Base-by-base conservation (phyloP, 495 filamentous ascomycete genomes). In the Aspergillus ostianus region DNA sequence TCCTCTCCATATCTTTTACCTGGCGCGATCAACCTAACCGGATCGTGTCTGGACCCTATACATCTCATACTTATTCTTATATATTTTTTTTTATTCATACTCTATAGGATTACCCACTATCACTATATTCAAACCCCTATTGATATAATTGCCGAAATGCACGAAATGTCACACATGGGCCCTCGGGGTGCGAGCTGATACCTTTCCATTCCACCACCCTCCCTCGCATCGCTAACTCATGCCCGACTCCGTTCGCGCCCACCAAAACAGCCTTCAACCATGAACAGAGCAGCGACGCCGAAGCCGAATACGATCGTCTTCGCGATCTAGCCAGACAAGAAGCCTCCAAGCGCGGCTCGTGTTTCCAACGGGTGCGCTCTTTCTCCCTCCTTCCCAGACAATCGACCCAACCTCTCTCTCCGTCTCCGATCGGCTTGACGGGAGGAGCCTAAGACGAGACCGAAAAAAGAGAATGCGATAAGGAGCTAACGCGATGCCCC, bases 221-320 rank as follows among this genome's bases (percentile, higher is more conserved):
- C n/a, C 48, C 51, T n/a, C 30, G 20, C 13, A 18, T 20, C 26
- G 47, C 51, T 46, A 49, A 48, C 46, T 32, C 15, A 55, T 23
- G n/a, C 13, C 52, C 23, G 20, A 48, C 57, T 36, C 57, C 50
- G 15, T 8, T 26, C n/a, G 30, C 3, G 10, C 6, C 48, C 17
- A 30, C 23, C 23, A n/a, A 20, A 27, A 55, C 66, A 95, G 92
- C 89, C 77, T 93, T 94, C 85, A 92, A 91, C 75, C 90, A 92
- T 76, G 77, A 76, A 15, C 79, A 84, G 56, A 85, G 80, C 72
- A 67, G 69, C 60, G 80, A 86, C 57, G 82, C 87, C 47, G 92
- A 98, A 75, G 81, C 81, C 58, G 93, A 97, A 76, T 98, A 97
- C 76, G 92, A 97, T 66, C 92, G 91, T 32, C 83, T 98, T 9